phyloP scores from a whole-genome alignment of 108 stramenopile genomes.

The Pseudonitzschia multistriata region DNA sequence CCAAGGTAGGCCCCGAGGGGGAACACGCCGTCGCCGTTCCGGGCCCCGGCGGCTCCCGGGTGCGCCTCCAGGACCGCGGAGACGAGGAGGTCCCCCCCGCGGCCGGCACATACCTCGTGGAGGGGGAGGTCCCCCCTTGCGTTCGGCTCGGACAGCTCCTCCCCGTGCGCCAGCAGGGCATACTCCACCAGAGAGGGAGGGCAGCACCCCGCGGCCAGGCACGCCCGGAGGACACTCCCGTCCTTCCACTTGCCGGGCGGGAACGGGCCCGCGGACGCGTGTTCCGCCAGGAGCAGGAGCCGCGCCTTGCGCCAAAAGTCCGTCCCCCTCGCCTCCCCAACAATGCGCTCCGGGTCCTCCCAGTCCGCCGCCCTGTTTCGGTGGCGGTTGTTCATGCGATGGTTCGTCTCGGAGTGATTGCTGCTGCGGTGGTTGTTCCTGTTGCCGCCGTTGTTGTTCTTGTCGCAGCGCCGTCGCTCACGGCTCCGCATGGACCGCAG shows the following conservation, averaged over 20 bases:
- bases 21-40: slow-evolving; percentile 1
- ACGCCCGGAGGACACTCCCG: slow-evolving; percentile 24
- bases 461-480: not conserved
- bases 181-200: slow-evolving; percentile 37
- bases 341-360: not conserved
- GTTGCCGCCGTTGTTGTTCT: not conserved
- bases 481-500: slow-evolving; percentile 12
- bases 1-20: slow-evolving; percentile 17
- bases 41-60: slow-evolving; percentile 20
- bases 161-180: slow-evolving; percentile 28
- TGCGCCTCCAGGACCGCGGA: slow-evolving; percentile 13
- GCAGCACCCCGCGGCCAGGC: slow-evolving; percentile 22
- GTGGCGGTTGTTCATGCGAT: not conserved
- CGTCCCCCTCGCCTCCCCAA: slow-evolving; percentile 3
- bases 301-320: slow-evolving; percentile 41
- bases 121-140: slow-evolving; percentile 32
- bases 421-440: not conserved
- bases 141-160: slow-evolving; percentile 28
- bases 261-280: not conserved
- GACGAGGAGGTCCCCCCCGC: not conserved
- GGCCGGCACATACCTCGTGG: slow-evolving; percentile 19
- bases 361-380: too few relatives aligned
- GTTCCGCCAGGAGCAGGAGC: slow-evolving; percentile 34
- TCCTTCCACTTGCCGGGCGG: not conserved
- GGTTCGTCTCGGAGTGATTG: not conserved